These are phyloP conservation scores for Gaeumannomyces sp. DNA, from an alignment of 2,329 filamentous ascomycete species.

Conservation along the genomic window DNA sequence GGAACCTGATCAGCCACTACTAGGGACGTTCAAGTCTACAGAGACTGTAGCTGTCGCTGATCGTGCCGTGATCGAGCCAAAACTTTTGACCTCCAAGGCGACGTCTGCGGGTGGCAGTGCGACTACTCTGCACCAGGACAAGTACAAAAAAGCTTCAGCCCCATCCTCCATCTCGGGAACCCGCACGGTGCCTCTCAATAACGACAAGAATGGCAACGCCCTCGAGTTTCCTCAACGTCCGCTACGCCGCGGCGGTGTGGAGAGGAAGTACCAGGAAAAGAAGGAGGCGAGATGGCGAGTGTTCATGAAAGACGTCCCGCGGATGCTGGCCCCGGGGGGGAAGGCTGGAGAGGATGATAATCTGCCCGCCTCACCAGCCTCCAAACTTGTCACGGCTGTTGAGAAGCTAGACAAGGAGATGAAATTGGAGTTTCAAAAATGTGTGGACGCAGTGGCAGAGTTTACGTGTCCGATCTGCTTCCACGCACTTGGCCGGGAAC, in stretches of 20 bases:
- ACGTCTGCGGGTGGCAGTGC: neutral
- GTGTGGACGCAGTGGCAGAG: neutral
- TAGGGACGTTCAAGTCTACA: no score
- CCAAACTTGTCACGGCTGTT: neutral
- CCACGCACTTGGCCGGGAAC: neutral
- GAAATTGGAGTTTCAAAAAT: neutral
- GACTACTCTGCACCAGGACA: neutral
- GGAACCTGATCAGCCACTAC: no score
- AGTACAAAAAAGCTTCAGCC: neutral
- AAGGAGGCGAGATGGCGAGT: neutral
- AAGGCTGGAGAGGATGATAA: neutral
- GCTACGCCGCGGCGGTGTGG: neutral
- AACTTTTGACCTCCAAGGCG: no score
- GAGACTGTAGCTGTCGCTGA: no score
- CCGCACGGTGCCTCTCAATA: neutral
- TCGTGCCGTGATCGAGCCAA: no score
- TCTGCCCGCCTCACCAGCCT: neutral
- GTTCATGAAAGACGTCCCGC: neutral
- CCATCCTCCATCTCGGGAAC: conserved; percentile 1
- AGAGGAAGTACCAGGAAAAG: neutral
- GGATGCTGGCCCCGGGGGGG: neutral
- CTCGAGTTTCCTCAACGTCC: neutral
- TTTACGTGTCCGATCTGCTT: neutral
- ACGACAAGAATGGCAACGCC: neutral
- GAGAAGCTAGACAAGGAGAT: neutral